These are phyloP conservation scores for Scenedesmus sp. DNA, from an alignment of 163 green algal genomes.

Conservation along the genomic window DNA sequence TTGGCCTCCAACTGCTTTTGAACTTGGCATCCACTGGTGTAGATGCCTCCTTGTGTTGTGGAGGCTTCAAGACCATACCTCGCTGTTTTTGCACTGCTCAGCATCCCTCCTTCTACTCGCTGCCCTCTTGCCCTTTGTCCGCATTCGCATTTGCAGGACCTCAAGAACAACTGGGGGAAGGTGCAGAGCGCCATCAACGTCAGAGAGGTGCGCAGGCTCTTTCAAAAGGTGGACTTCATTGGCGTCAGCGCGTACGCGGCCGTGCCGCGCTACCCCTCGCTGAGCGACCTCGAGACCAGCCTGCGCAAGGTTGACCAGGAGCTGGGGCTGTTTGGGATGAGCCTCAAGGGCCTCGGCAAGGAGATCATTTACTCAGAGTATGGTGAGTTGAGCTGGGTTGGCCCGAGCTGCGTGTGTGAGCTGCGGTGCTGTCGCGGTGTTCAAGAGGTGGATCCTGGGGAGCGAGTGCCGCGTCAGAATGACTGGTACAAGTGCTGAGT, in stretches of 20 bases:
- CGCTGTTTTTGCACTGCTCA: too few relatives aligned
- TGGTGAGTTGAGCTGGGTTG: conserved; percentile 19
- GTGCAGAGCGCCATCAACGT: conserved; percentile 36
- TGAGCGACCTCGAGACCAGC: conserved; percentile 41
- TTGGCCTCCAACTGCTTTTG: too few relatives aligned
- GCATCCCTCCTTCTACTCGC: too few relatives aligned
- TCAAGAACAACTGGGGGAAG: conserved; percentile 53
- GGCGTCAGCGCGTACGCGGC: conserved; percentile 48
- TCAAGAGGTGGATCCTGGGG: too few relatives aligned
- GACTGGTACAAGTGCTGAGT: too few relatives aligned
- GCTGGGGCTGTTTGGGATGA: conserved; percentile 50
- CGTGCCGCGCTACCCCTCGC: conserved; percentile 32
- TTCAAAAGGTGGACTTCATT: conserved; percentile 47
- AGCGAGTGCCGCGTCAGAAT: background rate
- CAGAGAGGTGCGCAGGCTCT: conserved; percentile 34
- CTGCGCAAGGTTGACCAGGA: conserved; percentile 44
- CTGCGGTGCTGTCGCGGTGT: too few relatives aligned
- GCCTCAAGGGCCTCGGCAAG: conserved; percentile 46
- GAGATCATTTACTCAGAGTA: conserved; percentile 56
- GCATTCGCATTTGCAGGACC: conserved; percentile 36
- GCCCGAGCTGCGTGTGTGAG: background rate
- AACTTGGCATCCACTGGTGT: too few relatives aligned
- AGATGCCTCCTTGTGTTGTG: too few relatives aligned
- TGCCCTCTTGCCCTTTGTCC: too few relatives aligned
- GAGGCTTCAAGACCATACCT: too few relatives aligned